A percentile compares a stretch with the other conserved stretches of the same genome.
phyloP scores from a whole-genome alignment of 148 eudicot species.

The Talinum fruticosum region DNA sequence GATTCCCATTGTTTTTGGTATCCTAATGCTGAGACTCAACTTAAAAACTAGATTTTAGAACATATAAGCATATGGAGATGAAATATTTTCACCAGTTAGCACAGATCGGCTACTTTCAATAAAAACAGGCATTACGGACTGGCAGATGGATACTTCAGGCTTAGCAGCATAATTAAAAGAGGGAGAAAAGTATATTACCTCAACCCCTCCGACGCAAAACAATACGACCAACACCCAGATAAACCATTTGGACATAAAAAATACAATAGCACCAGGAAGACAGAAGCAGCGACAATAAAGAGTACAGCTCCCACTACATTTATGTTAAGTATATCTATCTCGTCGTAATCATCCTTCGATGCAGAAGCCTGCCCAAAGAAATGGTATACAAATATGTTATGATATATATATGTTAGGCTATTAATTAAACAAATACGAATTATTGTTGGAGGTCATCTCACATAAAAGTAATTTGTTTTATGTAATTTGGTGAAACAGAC shows the following conservation, averaged over 20 bases:
- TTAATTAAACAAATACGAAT: background rate
- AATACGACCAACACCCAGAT: conserved; percentile 73
- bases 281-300: conserved; percentile 77
- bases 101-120: no score
- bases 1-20: background rate
- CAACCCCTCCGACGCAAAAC: conserved; percentile 86
- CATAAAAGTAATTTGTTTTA: no score
- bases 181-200: conserved; percentile 44
- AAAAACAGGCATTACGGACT: no score
- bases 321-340: conserved; percentile 51
- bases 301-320: conserved; percentile 59
- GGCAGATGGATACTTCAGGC: no score
- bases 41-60: background rate
- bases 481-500: no score
- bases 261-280: conserved; percentile 69
- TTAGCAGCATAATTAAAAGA: background rate
- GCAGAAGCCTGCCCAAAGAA: conserved; percentile 42
- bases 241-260: conserved; percentile 86
- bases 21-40: background rate
- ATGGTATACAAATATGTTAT: conserved; percentile 15
- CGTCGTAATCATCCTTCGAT: conserved; percentile 37
- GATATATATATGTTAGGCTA: no score
- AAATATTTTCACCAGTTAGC: background rate
- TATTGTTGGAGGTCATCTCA: no score
- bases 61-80: background rate